These are phyloP conservation scores for Xylaria multiplex DNA, from an alignment of 2,329 filamentous ascomycete genomes.

Conservation along the genomic window DNA sequence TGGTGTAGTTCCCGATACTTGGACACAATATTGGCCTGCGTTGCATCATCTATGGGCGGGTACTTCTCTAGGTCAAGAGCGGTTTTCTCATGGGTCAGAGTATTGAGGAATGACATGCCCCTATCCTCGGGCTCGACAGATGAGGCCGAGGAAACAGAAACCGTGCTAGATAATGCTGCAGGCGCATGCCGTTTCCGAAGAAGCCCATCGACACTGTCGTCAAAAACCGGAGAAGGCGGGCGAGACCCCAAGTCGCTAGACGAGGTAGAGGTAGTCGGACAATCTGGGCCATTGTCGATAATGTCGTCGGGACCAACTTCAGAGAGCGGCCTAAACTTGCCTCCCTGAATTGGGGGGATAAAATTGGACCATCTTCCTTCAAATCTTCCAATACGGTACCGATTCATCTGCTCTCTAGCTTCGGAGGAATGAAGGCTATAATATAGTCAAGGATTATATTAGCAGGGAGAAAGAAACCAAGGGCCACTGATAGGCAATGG, in stretches of 20 bases:
- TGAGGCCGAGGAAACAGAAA: slow-evolving; percentile 70
- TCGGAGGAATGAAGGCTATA: slow-evolving; percentile 82
- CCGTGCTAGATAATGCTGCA: slow-evolving; percentile 48
- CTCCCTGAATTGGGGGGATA: slow-evolving; percentile 89
- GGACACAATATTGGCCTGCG: slow-evolving; percentile 77
- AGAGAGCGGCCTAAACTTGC: slow-evolving; percentile 69
- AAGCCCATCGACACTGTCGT: slow-evolving; percentile 54
- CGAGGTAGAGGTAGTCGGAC: slow-evolving; percentile 39
- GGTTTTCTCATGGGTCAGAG: slow-evolving; percentile 78
- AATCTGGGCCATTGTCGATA: slow-evolving; percentile 53
- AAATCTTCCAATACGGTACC: slow-evolving; percentile 84
- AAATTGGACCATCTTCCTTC: slow-evolving; percentile 89
- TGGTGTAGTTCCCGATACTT: slow-evolving; percentile 85
- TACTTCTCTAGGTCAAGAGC: slow-evolving; percentile 82
- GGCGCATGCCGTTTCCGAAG: slow-evolving; percentile 48
- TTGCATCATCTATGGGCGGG: slow-evolving; percentile 76
- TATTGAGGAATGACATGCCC: slow-evolving; percentile 74
- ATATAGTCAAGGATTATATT: slow-evolving; percentile 5
- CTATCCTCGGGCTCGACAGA: slow-evolving; percentile 58
- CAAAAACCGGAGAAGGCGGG: slow-evolving; percentile 62
- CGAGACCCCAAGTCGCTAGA: slow-evolving; percentile 66
- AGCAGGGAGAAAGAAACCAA: slow-evolving; percentile 28
- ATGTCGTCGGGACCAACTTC: slow-evolving; percentile 54
- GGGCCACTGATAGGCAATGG: neutral
- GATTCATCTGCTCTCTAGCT: slow-evolving; percentile 78